phyloP scores from a whole-genome alignment of 148 eudicot genomes.

The Fagopyrum esculentum region DNA sequence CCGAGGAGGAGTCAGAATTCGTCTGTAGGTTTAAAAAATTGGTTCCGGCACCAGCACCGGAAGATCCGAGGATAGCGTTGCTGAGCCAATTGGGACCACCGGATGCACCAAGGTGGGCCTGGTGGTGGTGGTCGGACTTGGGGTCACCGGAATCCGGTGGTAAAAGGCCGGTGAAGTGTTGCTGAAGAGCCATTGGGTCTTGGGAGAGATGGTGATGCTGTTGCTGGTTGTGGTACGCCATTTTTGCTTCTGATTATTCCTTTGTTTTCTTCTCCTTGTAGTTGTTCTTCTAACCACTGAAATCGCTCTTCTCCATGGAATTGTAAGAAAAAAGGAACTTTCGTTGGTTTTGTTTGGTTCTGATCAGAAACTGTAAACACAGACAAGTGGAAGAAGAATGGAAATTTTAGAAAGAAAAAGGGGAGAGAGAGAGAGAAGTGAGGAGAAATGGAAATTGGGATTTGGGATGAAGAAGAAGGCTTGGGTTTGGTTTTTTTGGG shows the following conservation, averaged over 20 bases:
- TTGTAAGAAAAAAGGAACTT: conserved; percentile 1
- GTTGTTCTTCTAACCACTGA: not conserved
- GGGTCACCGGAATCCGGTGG: conserved; percentile 11
- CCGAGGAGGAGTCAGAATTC: conserved; percentile 9
- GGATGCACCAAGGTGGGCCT: not conserved
- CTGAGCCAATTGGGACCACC: conserved; percentile 19
- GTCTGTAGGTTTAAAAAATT: conserved; percentile 17
- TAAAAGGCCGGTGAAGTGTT: conserved; percentile 13
- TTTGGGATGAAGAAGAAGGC: conserved; percentile 18
- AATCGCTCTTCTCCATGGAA: not conserved
- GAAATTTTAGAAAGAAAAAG: not conserved
- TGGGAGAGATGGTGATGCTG: conserved; percentile 14
- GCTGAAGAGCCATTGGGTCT: conserved; percentile 15
- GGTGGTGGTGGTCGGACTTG: conserved; percentile 14
- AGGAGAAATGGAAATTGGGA: not conserved
- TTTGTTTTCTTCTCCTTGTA: conserved; percentile 8
- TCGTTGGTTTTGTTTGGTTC: conserved; percentile 5
- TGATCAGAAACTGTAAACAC: not conserved
- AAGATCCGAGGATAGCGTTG: conserved; percentile 14
- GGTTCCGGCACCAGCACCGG: not conserved
- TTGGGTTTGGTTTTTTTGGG: not conserved
- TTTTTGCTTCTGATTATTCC: conserved; percentile 4
- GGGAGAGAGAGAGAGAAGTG: not conserved
- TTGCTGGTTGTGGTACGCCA: conserved; percentile 29
- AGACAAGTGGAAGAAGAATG: not conserved